These are phyloP conservation scores for Pinus taeda DNA, from an alignment of 75 land plant genomes.

Conservation along the genomic window DNA sequence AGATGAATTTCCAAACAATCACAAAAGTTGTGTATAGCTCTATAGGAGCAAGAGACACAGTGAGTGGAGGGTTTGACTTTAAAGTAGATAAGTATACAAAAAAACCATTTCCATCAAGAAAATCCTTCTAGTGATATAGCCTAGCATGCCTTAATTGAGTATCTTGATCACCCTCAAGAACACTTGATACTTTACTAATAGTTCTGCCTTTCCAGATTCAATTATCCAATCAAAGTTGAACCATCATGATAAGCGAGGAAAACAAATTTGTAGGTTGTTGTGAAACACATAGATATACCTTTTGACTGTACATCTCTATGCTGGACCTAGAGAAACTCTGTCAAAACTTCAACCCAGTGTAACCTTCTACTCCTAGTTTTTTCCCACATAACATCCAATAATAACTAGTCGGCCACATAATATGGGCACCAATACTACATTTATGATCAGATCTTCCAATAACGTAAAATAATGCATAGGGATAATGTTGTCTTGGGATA, in stretches of 20 bases:
- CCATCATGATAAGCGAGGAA: constrained; percentile 80
- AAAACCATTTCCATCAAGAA: too few relatives aligned
- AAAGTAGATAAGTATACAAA: too few relatives aligned
- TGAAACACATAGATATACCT: constrained; percentile 77
- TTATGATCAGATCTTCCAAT: too few relatives aligned
- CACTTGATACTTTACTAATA: constrained; percentile 51
- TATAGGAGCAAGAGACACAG: too few relatives aligned
- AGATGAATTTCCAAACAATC: too few relatives aligned
- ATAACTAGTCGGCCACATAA: too few relatives aligned
- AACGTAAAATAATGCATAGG: too few relatives aligned
- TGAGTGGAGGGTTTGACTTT: too few relatives aligned
- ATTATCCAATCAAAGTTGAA: constrained; percentile 57
- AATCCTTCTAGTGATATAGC: too few relatives aligned
- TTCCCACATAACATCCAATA: constrained; percentile 55
- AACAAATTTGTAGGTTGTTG: constrained; percentile 55
- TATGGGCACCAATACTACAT: too few relatives aligned
- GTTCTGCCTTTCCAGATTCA: constrained; percentile 51
- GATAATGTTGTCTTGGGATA: too few relatives aligned
- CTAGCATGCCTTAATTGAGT: constrained; percentile 18
- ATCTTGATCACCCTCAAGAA: constrained; percentile 77
- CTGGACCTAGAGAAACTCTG: constrained; percentile 51
- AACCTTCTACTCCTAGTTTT: constrained; percentile 52
- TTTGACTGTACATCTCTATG: constrained; percentile 33
- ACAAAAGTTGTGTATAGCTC: too few relatives aligned
- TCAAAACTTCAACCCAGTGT: constrained; percentile 67